Evolutionary conservation across 768 basidiomycete species (phyloP).

Genomic region (Phallus indusiatus): DNA sequence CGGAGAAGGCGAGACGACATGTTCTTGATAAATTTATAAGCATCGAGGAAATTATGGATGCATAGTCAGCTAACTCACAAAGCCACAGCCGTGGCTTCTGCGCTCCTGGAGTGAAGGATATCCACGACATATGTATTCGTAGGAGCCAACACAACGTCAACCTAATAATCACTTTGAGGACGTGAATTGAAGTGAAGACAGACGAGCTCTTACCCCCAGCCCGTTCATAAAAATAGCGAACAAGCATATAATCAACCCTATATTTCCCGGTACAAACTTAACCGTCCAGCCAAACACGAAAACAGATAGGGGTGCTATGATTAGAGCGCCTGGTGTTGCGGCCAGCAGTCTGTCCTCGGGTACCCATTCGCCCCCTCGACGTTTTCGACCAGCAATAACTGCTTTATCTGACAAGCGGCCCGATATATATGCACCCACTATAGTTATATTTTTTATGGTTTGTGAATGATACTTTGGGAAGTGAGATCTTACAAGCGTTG

Average conservation of each 20-base stretch:
- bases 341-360: constrained; percentile 62
- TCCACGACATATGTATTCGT: constrained; percentile 50
- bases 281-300: constrained; percentile 41
- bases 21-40: constrained; percentile 24
- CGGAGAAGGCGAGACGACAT: constrained; percentile 35
- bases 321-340: constrained; percentile 33
- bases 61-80: constrained; percentile 23
- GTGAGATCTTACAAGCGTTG: background rate
- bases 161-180: background rate
- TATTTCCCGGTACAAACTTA: constrained; percentile 36
- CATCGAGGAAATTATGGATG: background rate
- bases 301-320: constrained; percentile 46
- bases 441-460: background rate
- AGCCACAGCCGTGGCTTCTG: constrained; percentile 51
- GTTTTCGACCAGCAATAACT: constrained; percentile 37
- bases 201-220: constrained; percentile 40
- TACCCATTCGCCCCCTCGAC: constrained; percentile 48
- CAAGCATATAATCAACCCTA: constrained; percentile 43
- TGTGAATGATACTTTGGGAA: background rate
- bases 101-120: constrained; percentile 48
- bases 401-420: constrained; percentile 50
- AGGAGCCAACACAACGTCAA: constrained; percentile 30
- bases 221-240: constrained; percentile 55
- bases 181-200: background rate
- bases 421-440: constrained; percentile 52